These are phyloP conservation scores for Spatholobus suberectus DNA, from an alignment of 306 rosid genomes.

Conservation along the genomic window DNA sequence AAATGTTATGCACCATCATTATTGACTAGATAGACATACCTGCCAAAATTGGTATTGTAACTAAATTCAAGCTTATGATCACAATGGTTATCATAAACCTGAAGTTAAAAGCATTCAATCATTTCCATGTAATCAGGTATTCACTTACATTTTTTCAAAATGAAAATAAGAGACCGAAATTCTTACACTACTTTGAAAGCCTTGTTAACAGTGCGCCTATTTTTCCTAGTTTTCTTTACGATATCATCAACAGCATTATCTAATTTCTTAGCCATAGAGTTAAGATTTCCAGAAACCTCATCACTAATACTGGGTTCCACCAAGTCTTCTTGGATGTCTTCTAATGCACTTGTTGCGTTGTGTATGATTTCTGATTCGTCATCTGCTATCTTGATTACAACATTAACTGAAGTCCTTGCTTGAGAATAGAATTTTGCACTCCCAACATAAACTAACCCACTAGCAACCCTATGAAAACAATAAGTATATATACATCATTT, in stretches of 20 bases:
- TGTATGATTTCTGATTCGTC: conserved; percentile 63
- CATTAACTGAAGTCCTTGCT: conserved; percentile 56
- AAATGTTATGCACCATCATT: neutral
- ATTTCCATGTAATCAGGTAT: neutral
- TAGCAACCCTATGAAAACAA: conserved; percentile 56
- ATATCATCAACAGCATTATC: conserved; percentile 58
- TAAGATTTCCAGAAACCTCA: conserved; percentile 42
- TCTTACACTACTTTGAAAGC: conserved; percentile 60
- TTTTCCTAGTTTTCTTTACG: conserved; percentile 48
- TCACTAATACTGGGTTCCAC: conserved; percentile 14
- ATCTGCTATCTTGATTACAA: conserved; percentile 65
- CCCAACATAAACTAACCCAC: conserved; percentile 66
- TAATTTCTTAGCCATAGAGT: conserved; percentile 53
- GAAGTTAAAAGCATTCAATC: conserved; percentile 42
- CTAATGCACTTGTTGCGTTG: conserved; percentile 64
- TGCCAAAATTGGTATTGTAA: conserved; percentile 57
- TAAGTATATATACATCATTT: neutral
- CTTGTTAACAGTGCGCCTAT: conserved; percentile 51
- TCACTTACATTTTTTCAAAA: neutral
- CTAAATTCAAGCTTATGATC: conserved; percentile 56
- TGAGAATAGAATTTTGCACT: conserved; percentile 57
- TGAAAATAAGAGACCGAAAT: neutral
- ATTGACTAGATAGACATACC: conserved; percentile 45
- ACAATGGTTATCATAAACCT: conserved; percentile 63
- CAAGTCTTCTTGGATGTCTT: conserved; percentile 39